Evolutionary conservation across 192 early-diverging fungal species (phyloP).

Genomic region (Podila epicladia): DNA sequence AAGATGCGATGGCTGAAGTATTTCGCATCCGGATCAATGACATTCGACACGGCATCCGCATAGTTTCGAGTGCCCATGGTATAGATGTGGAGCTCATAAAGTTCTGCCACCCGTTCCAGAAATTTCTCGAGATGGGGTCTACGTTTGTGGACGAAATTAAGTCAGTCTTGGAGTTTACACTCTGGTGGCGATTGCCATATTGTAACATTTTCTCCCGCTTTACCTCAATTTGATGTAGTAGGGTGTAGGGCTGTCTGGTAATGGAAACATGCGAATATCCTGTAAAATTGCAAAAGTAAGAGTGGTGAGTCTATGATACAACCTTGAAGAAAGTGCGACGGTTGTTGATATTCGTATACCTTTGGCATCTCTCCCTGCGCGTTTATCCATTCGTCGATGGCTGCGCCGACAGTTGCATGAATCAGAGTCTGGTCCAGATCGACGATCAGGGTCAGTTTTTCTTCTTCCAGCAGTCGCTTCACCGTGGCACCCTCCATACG

Average conservation of each 20-base stretch:
- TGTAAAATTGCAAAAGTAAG: conserved; percentile 12
- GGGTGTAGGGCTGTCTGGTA: conserved; percentile 71
- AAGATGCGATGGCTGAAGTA: conserved; percentile 92
- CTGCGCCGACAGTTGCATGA: conserved; percentile 86
- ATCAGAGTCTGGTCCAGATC: conserved; percentile 99
- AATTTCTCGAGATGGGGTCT: conserved; percentile 88
- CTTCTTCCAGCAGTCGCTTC: conserved; percentile 66
- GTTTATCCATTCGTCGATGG: conserved; percentile 78
- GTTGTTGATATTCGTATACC: conserved; percentile 1
- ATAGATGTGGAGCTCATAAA: conserved; percentile 98
- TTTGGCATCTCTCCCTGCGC: conserved; percentile 35
- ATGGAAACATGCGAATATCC: conserved; percentile 80
- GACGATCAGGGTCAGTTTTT: conserved; percentile 89
- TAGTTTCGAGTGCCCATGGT: conserved; percentile 98
- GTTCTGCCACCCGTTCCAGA: conserved; percentile 66
- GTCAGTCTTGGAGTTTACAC: not conserved
- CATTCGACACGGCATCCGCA: conserved; percentile 85
- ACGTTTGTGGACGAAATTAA: not conserved
- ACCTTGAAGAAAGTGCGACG: not conserved
- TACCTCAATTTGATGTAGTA: conserved; percentile 92
- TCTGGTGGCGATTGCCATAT: not conserved
- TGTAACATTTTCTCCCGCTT: not conserved
- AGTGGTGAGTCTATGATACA: not conserved
- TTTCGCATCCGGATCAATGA: conserved; percentile 83
- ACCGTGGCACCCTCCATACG: conserved; percentile 76